phyloP scores from a whole-genome alignment of 345 rosid genomes.

The Acer yangbiense region DNA sequence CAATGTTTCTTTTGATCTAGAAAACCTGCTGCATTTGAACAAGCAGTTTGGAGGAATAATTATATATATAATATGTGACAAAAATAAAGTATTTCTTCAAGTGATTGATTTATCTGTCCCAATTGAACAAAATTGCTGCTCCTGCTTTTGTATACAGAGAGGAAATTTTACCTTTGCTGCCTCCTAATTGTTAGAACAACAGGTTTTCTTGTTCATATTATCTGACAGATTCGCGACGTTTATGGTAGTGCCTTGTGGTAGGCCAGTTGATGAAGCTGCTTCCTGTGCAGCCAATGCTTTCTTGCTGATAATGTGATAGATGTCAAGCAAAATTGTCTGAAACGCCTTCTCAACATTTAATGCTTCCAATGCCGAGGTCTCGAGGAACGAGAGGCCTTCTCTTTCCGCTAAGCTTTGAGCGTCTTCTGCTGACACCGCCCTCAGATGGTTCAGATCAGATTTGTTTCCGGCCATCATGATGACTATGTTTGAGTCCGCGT shows the following conservation, averaged over 20 bases:
- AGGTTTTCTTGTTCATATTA: slow-evolving; percentile 38
- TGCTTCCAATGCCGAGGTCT: slow-evolving; percentile 66
- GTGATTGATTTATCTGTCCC: background rate
- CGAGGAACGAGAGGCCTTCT: slow-evolving; percentile 55
- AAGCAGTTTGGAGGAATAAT: slow-evolving; percentile 1
- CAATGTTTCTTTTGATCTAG: slow-evolving; percentile 2
- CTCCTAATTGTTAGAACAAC: slow-evolving; percentile 51
- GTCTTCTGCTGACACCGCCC: slow-evolving; percentile 42
- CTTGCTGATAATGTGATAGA: slow-evolving; percentile 59
- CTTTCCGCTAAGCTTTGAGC: slow-evolving; percentile 49
- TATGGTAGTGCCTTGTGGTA: slow-evolving; percentile 68
- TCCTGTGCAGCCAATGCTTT: slow-evolving; percentile 67
- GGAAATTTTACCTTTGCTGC: no score
- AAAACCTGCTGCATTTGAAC: slow-evolving; percentile 11
- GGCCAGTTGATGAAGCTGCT: slow-evolving; percentile 44
- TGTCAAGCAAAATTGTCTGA: slow-evolving; percentile 58
- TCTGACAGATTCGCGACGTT: slow-evolving; percentile 57
- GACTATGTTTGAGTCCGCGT: slow-evolving; percentile 76
- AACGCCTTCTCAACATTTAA: slow-evolving; percentile 62
- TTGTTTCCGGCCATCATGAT: slow-evolving; percentile 76
- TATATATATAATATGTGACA: slow-evolving; percentile 1
- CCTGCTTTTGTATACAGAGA: background rate
- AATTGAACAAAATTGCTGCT: slow-evolving; percentile 5
- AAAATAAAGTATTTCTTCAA: slow-evolving; percentile 1
- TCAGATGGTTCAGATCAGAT: slow-evolving; percentile 58